Base-by-base conservation (phyloP, 2,329 filamentous ascomycete genomes). In the Cephalotrichum gorgonifer region DNA sequence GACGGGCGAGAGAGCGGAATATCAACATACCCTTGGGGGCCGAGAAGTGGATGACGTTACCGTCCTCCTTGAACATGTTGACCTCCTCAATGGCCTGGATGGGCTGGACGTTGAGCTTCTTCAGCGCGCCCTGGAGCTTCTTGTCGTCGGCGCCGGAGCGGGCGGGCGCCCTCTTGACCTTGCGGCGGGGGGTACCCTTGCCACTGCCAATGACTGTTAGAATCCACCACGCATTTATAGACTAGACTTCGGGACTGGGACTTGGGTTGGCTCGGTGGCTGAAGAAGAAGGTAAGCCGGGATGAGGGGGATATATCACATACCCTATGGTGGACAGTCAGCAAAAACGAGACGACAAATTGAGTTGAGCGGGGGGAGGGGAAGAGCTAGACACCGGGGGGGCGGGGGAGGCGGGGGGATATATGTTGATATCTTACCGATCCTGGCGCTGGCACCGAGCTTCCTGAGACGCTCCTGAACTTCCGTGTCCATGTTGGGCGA, bases 41-140 rank as follows among this genome's bases (percentile, higher is more conserved):
- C 63, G 88, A 86, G 70, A 98, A 98, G 82, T 98, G 93, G 66
- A 98, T 97, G 71, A 98, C 93, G 72, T 98, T 98, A 72, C 93
- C 93, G 69, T 98, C 93, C 68, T 87, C 86, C 86, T 98, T 98
- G 85, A 98, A 98, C 93, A 98, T 98, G 85, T 98, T 98, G 71
- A 98, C 93, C 79, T 98, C 93, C 83, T 98, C 93, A 64, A 98
- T 98, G 58, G 87, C 88, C 78, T 95, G 90, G 74, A 98, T 97
- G 64, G 93, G 93, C 82, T 98, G 93, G 52, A 95, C 91, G 75
- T 97, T 97, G 71, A 98, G 83, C 86, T 98, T 98, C 87, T 98
- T 98, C 59, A 98, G 81, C 55, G 88, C 77, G 54, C 85, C 82
- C 78, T 98, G 93, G 57, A 98, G 88, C 83, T 98, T 98, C 88